Conservation (phyloP, 179 eudicot species). For the Beta lomatogona region DNA sequence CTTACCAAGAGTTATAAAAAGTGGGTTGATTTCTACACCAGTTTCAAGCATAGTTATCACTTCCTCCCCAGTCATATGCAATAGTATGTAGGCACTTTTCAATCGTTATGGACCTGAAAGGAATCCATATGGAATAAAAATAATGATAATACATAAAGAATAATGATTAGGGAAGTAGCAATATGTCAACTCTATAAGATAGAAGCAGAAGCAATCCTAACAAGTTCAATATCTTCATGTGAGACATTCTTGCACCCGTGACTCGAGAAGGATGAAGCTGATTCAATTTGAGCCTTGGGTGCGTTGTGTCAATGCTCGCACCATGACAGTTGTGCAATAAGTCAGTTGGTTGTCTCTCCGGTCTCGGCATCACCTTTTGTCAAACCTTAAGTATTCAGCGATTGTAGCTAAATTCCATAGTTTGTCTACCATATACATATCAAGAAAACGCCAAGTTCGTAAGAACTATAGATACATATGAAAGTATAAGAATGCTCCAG, state of each 20-base stretch:
- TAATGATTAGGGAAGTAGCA: neutral
- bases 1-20: constrained; percentile 16
- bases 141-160: neutral
- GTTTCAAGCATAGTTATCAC: constrained; percentile 9
- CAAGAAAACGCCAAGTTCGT: too few species aligned
- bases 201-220: constrained; percentile 7
- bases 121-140: neutral
- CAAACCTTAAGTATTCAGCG: neutral
- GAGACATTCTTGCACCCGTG: neutral
- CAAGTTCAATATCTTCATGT: constrained; percentile 13
- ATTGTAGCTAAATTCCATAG: too few species aligned
- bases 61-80: constrained; percentile 25
- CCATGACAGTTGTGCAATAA: constrained; percentile 8
- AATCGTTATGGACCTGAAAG: constrained; percentile 10
- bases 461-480: too few species aligned
- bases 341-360: constrained; percentile 1
- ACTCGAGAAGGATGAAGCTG: constrained; percentile 5
- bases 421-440: too few species aligned
- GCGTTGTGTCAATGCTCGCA: constrained; percentile 6
- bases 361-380: constrained; percentile 11
- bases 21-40: constrained; percentile 3
- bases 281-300: constrained; percentile 15
- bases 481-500: too few species aligned
- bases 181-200: neutral
- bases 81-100: constrained; percentile 17